Evolutionary conservation across 2,329 filamentous ascomycete species (phyloP).

Genomic region (Clarireedia paspali): DNA sequence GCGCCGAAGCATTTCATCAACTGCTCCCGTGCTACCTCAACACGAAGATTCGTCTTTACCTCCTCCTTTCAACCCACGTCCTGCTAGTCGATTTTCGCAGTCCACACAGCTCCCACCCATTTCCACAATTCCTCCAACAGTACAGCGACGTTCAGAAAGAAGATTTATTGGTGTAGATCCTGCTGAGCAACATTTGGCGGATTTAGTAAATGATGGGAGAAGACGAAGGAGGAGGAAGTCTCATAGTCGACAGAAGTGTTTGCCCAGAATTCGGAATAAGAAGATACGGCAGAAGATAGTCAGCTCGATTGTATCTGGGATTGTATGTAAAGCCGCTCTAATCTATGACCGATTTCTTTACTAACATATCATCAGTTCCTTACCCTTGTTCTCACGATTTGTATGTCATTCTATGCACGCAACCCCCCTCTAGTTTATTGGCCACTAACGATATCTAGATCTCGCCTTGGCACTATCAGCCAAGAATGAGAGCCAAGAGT

Average conservation of each 20-base stretch:
- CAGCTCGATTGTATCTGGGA: slow-evolving; percentile 56
- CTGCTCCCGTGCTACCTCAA: background rate
- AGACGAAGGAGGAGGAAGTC: slow-evolving; percentile 26
- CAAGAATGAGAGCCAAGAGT: slow-evolving; percentile 56
- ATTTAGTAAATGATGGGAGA: slow-evolving; percentile 37
- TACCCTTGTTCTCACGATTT: slow-evolving; percentile 23
- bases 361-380: slow-evolving; percentile 20
- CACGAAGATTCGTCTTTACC: background rate
- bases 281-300: slow-evolving; percentile 48
- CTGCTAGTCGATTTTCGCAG: slow-evolving; percentile 12
- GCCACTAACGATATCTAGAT: slow-evolving; percentile 30
- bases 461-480: slow-evolving; percentile 63
- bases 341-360: background rate
- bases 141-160: slow-evolving; percentile 14
- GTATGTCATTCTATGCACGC: background rate
- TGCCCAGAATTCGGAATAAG: slow-evolving; percentile 47
- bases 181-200: slow-evolving; percentile 40
- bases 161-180: slow-evolving; percentile 38
- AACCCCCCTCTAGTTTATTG: background rate
- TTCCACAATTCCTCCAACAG: slow-evolving; percentile 13
- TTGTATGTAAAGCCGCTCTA: slow-evolving; percentile 15
- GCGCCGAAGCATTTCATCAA: slow-evolving; percentile 10
- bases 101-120: slow-evolving; percentile 7
- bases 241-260: slow-evolving; percentile 23
- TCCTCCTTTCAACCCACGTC: slow-evolving; percentile 13